phyloP scores from a whole-genome alignment of 2,329 filamentous ascomycete genomes.

The Hymenotorrendiella dingleyae region DNA sequence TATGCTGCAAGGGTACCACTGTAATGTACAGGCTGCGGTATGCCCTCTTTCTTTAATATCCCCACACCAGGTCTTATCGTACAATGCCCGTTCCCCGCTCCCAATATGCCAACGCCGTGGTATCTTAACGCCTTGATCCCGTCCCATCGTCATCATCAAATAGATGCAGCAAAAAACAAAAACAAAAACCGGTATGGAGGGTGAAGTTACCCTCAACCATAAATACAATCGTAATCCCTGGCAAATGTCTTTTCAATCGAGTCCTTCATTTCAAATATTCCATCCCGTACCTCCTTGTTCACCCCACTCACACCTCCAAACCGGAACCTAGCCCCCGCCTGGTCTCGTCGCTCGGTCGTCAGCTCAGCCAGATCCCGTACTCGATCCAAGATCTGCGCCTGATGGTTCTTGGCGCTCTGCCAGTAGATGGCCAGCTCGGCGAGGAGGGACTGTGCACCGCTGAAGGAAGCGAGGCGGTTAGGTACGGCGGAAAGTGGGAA shows the following conservation, averaged over 20 bases:
- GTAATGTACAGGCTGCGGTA: no score
- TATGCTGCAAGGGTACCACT: no score
- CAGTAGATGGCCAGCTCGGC: constrained; percentile 53
- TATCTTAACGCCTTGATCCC: no score
- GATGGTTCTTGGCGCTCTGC: constrained; percentile 49
- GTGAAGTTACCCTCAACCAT: constrained; percentile 13
- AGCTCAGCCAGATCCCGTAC: constrained; percentile 18
- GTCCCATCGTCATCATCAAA: background rate
- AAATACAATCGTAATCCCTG: constrained; percentile 24
- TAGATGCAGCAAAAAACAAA: background rate
- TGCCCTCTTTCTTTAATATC: no score
- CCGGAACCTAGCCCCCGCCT: constrained; percentile 8
- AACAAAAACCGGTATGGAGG: background rate
- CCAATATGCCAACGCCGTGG: no score
- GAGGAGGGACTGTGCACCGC: constrained; percentile 46
- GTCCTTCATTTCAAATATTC: constrained; percentile 20
- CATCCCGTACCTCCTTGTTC: constrained; percentile 8
- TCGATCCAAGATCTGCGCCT: constrained; percentile 20
- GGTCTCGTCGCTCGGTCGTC: constrained; percentile 7
- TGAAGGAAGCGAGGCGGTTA: constrained; percentile 47
- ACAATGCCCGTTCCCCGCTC: no score
- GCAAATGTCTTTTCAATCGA: constrained; percentile 37
- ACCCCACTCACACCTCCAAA: constrained; percentile 6
- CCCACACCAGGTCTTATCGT: no score
- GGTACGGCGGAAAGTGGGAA: constrained; percentile 47